phyloP scores from a whole-genome alignment of 176 grass and related monocot genomes.

The Zea luxurians region DNA sequence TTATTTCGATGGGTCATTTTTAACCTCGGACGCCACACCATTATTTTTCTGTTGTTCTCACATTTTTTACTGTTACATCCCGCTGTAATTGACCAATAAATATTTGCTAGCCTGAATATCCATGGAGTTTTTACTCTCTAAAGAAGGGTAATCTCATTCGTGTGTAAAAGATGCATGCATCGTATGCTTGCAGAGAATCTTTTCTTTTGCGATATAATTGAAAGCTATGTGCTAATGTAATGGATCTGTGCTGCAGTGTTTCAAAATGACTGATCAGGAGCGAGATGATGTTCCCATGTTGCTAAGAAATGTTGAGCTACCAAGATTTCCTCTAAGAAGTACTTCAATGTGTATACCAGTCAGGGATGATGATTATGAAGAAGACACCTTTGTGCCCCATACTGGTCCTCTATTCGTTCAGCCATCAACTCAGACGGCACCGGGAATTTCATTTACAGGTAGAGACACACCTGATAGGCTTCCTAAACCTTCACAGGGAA shows the following conservation, averaged over 20 bases:
- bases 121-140: not conserved
- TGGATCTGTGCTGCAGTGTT: conserved; percentile 37
- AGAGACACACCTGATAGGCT: conserved; percentile 50
- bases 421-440: conserved; percentile 37
- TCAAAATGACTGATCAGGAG: conserved; percentile 66
- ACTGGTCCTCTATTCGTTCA: conserved; percentile 68
- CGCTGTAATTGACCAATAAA: not conserved
- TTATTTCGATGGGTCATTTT: not conserved
- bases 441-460: conserved; percentile 39
- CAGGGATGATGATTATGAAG: conserved; percentile 50
- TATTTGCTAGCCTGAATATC: not conserved
- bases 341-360: conserved; percentile 83
- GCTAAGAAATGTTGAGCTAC: conserved; percentile 61
- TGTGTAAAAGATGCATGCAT: not conserved
- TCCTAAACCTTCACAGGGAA: conserved; percentile 37
- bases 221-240: conserved; percentile 1
- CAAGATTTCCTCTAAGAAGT: conserved; percentile 67
- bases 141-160: not conserved
- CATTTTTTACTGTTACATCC: not conserved
- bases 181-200: not conserved
- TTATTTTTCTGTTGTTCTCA: not conserved
- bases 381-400: conserved; percentile 55
- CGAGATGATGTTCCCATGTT: conserved; percentile 75
- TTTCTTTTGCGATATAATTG: not conserved
- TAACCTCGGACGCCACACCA: not conserved